phyloP scores from a whole-genome alignment of 106 monocot species.

The Dendrobium catenatum region DNA sequence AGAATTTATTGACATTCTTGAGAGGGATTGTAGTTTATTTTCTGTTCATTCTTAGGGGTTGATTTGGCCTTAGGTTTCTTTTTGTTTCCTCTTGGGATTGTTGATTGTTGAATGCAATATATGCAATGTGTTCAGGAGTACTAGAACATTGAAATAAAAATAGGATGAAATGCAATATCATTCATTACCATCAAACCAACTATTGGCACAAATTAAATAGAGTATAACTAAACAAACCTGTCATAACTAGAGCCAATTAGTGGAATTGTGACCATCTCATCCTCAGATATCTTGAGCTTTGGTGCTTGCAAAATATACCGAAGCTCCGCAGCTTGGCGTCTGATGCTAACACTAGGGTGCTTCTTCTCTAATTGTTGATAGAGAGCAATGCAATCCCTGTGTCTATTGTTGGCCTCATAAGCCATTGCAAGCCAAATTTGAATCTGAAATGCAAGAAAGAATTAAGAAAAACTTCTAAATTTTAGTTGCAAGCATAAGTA shows the following conservation, averaged over 20 bases:
- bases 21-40: too few relatives aligned
- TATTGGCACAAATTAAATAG: too few relatives aligned
- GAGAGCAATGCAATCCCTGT: conserved; percentile 84
- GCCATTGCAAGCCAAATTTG: conserved; percentile 99
- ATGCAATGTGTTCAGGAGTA: too few relatives aligned
- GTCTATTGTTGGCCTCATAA: conserved; percentile 92
- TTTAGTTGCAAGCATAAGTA: background rate
- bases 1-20: too few relatives aligned
- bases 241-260: conserved; percentile 93
- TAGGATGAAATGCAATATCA: too few relatives aligned
- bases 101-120: too few relatives aligned
- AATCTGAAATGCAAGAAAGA: conserved; percentile 38
- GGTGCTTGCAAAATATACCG: conserved; percentile 94
- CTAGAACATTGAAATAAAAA: too few relatives aligned
- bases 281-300: conserved; percentile 91
- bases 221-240: conserved; percentile 35
- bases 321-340: conserved; percentile 92
- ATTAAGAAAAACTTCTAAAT: background rate
- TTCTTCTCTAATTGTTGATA: conserved; percentile 79
- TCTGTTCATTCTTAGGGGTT: too few relatives aligned
- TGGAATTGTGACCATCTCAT: conserved; percentile 96
- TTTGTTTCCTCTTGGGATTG: too few relatives aligned
- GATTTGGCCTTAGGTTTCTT: too few relatives aligned
- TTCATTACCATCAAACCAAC: too few relatives aligned
- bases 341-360: conserved; percentile 72